Evolutionary conservation across 148 eudicot genomes (phyloP).

Genomic region (Spergularia marina): DNA sequence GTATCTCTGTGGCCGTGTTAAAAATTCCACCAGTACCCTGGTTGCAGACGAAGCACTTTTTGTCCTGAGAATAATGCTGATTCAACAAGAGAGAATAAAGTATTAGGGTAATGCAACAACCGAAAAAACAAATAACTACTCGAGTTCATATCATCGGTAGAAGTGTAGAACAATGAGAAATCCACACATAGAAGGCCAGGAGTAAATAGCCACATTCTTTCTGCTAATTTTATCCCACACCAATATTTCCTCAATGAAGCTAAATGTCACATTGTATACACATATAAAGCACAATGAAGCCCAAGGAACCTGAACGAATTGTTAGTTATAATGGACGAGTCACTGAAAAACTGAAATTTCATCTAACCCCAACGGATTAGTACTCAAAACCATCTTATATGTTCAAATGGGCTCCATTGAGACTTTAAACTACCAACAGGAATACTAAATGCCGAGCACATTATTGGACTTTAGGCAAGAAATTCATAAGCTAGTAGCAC

Average conservation of each 20-base stretch:
- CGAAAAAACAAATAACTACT: background rate
- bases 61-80: slow-evolving; percentile 84
- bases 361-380: too few species aligned
- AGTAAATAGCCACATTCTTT: background rate
- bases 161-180: background rate
- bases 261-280: too few species aligned
- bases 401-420: background rate
- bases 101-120: background rate
- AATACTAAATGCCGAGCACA: background rate
- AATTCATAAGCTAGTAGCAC: background rate
- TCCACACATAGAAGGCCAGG: background rate
- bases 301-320: background rate
- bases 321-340: too few species aligned
- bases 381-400: too few species aligned
- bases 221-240: background rate
- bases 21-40: slow-evolving; percentile 77
- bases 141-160: background rate
- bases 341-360: too few species aligned
- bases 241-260: background rate
- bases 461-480: background rate
- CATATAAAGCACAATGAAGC: too few species aligned
- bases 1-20: slow-evolving; percentile 76
- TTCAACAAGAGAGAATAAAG: slow-evolving; percentile 18
- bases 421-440: background rate
- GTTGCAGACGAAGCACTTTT: slow-evolving; percentile 85